Percentiles rank a stretch among this genome's conserved stretches.
phyloP scores from a whole-genome alignment of 1,284 basidiomycete species.

The Leucoagaricus sp. region DNA sequence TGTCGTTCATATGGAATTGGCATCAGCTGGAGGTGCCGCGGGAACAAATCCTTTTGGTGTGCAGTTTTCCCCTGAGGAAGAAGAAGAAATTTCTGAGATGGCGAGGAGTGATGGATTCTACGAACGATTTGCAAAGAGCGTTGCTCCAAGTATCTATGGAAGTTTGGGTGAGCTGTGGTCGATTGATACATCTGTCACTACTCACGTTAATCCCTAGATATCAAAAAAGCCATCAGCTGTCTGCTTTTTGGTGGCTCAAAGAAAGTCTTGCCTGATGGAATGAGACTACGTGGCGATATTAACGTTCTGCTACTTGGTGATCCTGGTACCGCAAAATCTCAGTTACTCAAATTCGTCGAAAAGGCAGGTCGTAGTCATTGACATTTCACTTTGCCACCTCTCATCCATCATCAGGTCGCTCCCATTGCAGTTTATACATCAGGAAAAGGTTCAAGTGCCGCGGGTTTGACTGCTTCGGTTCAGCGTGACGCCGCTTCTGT shows the following conservation, averaged over 20 bases:
- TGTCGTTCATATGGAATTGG: slow-evolving; percentile 89
- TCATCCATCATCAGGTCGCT: slow-evolving; percentile 62
- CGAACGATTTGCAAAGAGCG: slow-evolving; percentile 91
- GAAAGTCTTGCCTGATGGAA: slow-evolving; percentile 96
- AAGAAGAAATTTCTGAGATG: slow-evolving; percentile 94
- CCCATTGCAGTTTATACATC: slow-evolving; percentile 98
- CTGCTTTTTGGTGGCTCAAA: slow-evolving; percentile 98
- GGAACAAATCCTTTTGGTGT: slow-evolving; percentile 77
- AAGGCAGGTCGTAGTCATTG: slow-evolving; percentile 58
- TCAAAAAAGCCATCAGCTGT: slow-evolving; percentile 97
- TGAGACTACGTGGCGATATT: slow-evolving; percentile 97
- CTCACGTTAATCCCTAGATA: slow-evolving; percentile 57
- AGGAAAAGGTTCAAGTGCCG: slow-evolving; percentile 96
- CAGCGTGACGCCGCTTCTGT: slow-evolving; percentile 93
- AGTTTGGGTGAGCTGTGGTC: slow-evolving; percentile 70
- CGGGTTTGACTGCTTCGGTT: slow-evolving; percentile 97
- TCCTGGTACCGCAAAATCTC: slow-evolving; percentile 97
- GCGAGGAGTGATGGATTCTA: slow-evolving; percentile 90
- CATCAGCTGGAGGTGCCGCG: slow-evolving; percentile 69
- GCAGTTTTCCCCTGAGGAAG: slow-evolving; percentile 94
- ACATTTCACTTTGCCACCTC: not conserved
- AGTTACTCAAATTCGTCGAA: slow-evolving; percentile 97
- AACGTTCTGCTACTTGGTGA: slow-evolving; percentile 97
- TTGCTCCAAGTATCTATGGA: slow-evolving; percentile 97
- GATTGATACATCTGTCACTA: not conserved